Base-by-base conservation (phyloP, 139 green algal species). In the Micromonas commoda region DNA sequence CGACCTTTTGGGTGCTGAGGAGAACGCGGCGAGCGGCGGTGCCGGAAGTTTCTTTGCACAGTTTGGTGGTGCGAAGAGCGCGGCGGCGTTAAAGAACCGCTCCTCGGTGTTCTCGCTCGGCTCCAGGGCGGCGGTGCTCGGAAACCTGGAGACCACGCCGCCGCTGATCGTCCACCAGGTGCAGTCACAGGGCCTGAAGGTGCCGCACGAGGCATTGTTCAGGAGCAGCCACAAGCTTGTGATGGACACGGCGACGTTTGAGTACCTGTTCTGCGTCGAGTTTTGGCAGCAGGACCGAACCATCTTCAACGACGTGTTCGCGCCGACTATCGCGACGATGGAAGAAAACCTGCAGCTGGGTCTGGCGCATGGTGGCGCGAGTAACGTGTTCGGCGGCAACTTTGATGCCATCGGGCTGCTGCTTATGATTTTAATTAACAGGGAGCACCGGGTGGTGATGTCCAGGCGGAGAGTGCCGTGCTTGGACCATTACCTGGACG, bases 401-500 rank as follows among this genome's bases (percentile, higher is more conserved):
- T 16, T 53, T 34, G 94, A 98, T 76, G 85, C 91, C 34, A 69
- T 98, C 21, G 90, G 87, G 28, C 57, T 97, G 29, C 86, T 98
- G 84, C 85, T 98, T 1, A 96, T 97, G 89, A 96, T 98, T 74
- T 87, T 92, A 29, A 87, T 98, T 39, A 97, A 93, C 78, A 84
- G 90, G 57, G 87, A 92, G 79, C 90, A 97, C 79, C 87, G 88
- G 71, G 54, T 80, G 31, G 70, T 68, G 9, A 97, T 98, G 91
- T 76, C 72, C 4, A 77, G 81, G 38, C 86, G 87, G 4, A 78
- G 90, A 33, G 83, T 96, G 24, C 91, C 94, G 24, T 92, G 87
- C 64, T 82, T 98, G 75, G 94, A 98, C 77, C 84, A 87, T 67
- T 94, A 97, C 87, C 87, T 97, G 26, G 95, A 98, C 89, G 53